A percentile compares a stretch with the other conserved stretches of the same genome.
phyloP scores from a whole-genome alignment of 2,329 filamentous ascomycete species.

The Magnaporthales sp. region DNA sequence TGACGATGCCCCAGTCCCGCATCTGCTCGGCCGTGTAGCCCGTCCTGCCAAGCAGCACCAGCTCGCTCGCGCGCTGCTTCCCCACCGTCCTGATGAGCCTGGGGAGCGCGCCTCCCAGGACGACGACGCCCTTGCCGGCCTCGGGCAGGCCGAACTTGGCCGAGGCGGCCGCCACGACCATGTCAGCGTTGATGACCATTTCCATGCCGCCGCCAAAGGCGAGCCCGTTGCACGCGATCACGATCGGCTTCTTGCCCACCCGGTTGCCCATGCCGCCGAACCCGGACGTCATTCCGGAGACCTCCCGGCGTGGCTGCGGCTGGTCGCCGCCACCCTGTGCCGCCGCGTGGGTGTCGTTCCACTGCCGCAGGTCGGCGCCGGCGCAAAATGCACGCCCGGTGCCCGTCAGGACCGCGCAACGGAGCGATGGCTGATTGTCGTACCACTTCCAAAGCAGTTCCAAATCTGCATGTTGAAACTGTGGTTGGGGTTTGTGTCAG shows the following conservation, averaged over 20 bases:
- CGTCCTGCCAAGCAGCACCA: constrained; percentile 53
- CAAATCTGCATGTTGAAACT: constrained; percentile 37
- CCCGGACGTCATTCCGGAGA: constrained; percentile 24
- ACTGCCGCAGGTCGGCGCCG: constrained; percentile 60
- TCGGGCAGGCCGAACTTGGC: constrained; percentile 65
- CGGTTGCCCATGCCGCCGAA: constrained; percentile 61
- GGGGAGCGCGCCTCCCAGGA: constrained; percentile 62
- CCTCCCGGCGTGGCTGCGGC: constrained; percentile 7
- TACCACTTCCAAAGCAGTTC: constrained; percentile 43
- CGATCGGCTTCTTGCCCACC: constrained; percentile 62
- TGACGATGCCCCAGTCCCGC: constrained; percentile 60
- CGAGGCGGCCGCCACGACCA: constrained; percentile 51
- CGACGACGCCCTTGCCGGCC: constrained; percentile 61
- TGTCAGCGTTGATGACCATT: constrained; percentile 65
- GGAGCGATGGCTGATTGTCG: constrained; percentile 51
- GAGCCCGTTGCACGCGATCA: constrained; percentile 68
- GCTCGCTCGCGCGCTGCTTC: constrained; percentile 59
- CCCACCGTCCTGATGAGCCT: constrained; percentile 59
- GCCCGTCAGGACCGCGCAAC: constrained; percentile 56
- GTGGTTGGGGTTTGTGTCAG: background rate
- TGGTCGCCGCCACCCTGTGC: constrained; percentile 8
- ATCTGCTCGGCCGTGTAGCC: constrained; percentile 50
- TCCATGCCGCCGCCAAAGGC: constrained; percentile 72
- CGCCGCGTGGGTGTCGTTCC: constrained; percentile 28
- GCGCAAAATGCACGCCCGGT: constrained; percentile 57